Evolutionary conservation across 768 basidiomycete genomes (phyloP).

Genomic region (Amanita rimosa): DNA sequence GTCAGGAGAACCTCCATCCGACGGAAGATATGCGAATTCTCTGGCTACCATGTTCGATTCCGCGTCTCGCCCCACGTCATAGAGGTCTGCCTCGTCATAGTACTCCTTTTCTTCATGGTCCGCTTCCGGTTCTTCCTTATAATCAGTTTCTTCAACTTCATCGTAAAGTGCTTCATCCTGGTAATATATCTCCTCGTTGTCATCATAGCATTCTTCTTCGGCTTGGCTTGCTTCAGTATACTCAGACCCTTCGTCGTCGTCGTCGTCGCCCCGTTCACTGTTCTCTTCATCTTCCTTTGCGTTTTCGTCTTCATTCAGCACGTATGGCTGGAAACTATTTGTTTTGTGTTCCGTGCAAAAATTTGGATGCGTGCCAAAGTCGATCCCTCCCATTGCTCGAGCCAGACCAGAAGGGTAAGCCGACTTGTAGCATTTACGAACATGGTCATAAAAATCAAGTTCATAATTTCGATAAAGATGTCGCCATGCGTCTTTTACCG

Average conservation of each 20-base stretch:
- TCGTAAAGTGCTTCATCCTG: too few species aligned
- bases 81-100: neutral
- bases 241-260: neutral
- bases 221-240: too few species aligned
- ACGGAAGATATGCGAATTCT: neutral
- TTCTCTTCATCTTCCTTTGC: neutral
- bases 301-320: neutral
- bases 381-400: neutral
- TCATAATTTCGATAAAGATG: neutral
- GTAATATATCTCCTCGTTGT: too few species aligned
- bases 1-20: neutral
- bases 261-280: neutral
- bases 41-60: neutral
- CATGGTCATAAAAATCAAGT: neutral
- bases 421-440: neutral
- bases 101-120: too few species aligned
- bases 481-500: conserved; percentile 3
- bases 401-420: neutral
- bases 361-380: neutral
- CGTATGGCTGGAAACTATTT: neutral
- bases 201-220: too few species aligned
- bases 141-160: too few species aligned
- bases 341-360: neutral
- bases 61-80: neutral
- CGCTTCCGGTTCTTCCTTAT: too few species aligned